A percentile compares a stretch with the other conserved stretches of the same genome.
Evolutionary conservation across 1,139 yeast species (phyloP).

Genomic region (Sugiyamaella novakii): DNA sequence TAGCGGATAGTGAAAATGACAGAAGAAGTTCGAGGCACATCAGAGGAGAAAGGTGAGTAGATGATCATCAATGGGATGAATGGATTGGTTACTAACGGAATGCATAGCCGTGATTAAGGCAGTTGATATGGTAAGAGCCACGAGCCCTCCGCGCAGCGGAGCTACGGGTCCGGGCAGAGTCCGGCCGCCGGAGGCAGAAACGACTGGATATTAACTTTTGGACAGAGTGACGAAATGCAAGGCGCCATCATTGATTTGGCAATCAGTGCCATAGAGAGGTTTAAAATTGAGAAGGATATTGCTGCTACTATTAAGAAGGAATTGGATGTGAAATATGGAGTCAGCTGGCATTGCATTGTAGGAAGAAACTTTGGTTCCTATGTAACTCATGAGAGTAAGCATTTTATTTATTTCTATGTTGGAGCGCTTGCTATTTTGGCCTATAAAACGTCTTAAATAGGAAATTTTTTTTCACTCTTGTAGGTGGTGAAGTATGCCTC

Average conservation of each 20-base stretch:
- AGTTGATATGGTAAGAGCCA: conserved; percentile 45
- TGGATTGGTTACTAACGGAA: no score
- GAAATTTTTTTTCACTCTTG: no score
- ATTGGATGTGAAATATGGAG: conserved; percentile 65
- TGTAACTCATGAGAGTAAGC: conserved; percentile 82
- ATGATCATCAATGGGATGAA: no score
- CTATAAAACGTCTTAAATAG: conserved; percentile 67
- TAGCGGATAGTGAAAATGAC: no score
- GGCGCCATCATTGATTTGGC: conserved; percentile 38
- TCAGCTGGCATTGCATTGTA: conserved; percentile 94
- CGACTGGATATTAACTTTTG: background rate
- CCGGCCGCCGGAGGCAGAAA: no score
- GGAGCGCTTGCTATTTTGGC: conserved; percentile 79
- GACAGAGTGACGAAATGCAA: conserved; percentile 33
- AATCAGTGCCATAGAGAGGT: conserved; percentile 59
- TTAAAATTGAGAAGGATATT: conserved; percentile 63
- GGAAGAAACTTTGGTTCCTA: conserved; percentile 93
- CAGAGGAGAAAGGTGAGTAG: conserved; percentile 12
- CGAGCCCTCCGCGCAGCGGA: background rate
- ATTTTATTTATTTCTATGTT: conserved; percentile 80
- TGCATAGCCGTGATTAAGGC: conserved; percentile 46
- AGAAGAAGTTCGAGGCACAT: background rate
- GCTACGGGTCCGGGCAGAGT: background rate
- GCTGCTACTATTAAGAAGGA: conserved; percentile 83
- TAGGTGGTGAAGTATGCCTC: conserved; percentile 1